Percentiles rank a stretch among this genome's conserved stretches.
Conservation (phyloP, 768 basidiomycete genomes). For the Russula sp. region DNA sequence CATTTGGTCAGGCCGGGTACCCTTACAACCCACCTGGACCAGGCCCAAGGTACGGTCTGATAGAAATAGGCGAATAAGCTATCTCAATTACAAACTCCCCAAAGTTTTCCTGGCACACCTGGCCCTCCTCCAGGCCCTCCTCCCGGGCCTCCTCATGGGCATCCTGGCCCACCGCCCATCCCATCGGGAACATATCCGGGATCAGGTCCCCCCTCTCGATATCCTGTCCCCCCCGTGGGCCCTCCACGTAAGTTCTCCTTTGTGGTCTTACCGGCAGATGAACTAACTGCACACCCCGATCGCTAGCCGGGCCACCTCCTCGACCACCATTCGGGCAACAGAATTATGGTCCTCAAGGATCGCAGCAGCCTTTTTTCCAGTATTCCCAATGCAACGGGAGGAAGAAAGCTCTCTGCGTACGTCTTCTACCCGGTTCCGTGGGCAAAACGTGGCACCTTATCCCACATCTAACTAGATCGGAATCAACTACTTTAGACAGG, state of each 20-base stretch:
- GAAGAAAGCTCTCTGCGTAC: constrained; percentile 53
- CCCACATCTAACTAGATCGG: constrained; percentile 43
- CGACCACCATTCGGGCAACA: constrained; percentile 41
- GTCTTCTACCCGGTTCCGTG: constrained; percentile 28
- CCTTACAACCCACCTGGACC: constrained; percentile 27
- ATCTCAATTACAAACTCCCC: background rate
- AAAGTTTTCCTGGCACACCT: constrained; percentile 19
- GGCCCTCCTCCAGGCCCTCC: too few relatives aligned
- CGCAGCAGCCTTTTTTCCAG: constrained; percentile 47
- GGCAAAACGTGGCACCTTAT: constrained; percentile 1
- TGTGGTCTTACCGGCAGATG: background rate
- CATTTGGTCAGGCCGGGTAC: constrained; percentile 22
- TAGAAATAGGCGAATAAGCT: background rate
- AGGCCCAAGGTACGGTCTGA: constrained; percentile 27
- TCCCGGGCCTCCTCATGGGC: constrained; percentile 28
- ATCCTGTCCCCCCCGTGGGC: constrained; percentile 14
- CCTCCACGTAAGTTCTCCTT: constrained; percentile 33
- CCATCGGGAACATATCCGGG: constrained; percentile 26
- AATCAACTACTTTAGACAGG: constrained; percentile 50
- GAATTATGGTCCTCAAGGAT: constrained; percentile 46
- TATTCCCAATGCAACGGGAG: constrained; percentile 55
- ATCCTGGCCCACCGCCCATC: constrained; percentile 25
- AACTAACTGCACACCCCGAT: background rate
- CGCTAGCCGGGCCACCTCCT: constrained; percentile 34
- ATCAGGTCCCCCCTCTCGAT: constrained; percentile 16